phyloP scores from a whole-genome alignment of 495 filamentous ascomycete species.

The Talaromyces wortmannii region DNA sequence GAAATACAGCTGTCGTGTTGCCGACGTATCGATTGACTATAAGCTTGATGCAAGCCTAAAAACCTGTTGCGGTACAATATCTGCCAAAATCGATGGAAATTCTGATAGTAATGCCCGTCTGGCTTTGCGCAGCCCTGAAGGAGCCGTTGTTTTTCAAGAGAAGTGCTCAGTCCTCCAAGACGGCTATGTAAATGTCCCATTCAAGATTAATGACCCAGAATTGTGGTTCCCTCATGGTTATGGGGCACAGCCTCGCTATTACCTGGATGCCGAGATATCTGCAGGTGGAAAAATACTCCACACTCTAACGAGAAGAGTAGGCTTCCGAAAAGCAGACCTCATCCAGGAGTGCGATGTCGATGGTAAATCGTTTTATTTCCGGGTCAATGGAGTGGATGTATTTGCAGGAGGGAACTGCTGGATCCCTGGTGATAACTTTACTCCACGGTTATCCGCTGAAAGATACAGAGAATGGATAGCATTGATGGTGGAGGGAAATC shows the following conservation, averaged over 20 bases:
- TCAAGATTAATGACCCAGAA: slow-evolving; percentile 51
- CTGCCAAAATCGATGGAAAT: slow-evolving; percentile 50
- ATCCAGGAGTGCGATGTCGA: slow-evolving; percentile 61
- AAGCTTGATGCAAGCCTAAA: slow-evolving; percentile 30
- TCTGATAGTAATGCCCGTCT: not conserved
- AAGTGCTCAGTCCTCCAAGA: slow-evolving; percentile 29
- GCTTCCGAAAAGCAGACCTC: slow-evolving; percentile 64
- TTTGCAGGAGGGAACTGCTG: slow-evolving; percentile 82
- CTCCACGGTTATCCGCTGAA: slow-evolving; percentile 55
- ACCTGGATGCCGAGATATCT: slow-evolving; percentile 50
- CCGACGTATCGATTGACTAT: slow-evolving; percentile 55
- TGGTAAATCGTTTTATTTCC: slow-evolving; percentile 76
- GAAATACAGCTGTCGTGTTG: slow-evolving; percentile 57
- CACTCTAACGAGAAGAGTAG: slow-evolving; percentile 54
- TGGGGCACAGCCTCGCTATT: slow-evolving; percentile 68
- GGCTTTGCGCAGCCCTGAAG: slow-evolving; percentile 46
- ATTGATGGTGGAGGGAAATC: slow-evolving; percentile 59
- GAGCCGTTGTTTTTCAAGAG: slow-evolving; percentile 35
- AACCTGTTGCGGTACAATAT: slow-evolving; percentile 47
- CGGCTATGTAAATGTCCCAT: slow-evolving; percentile 13
- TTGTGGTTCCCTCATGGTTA: slow-evolving; percentile 79
- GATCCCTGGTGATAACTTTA: slow-evolving; percentile 81
- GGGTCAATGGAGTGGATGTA: slow-evolving; percentile 73
- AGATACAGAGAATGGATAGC: slow-evolving; percentile 69
- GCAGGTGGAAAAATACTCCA: slow-evolving; percentile 39